Percentiles rank a stretch among this genome's conserved stretches.
These are phyloP conservation scores for Calendula officinalis DNA, from an alignment of 129 eudicot species.

Conservation along the genomic window DNA sequence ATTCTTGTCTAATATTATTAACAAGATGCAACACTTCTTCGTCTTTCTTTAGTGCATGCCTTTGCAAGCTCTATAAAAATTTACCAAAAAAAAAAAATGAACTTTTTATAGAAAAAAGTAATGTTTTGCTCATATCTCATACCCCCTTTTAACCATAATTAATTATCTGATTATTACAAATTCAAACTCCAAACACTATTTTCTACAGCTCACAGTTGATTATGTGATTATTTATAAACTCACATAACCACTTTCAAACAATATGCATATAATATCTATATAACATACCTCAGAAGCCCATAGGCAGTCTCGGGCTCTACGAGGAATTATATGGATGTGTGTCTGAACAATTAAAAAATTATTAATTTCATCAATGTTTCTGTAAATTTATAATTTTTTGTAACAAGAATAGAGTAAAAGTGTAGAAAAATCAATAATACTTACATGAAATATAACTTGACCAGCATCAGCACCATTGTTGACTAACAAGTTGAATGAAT, in stretches of 20 bases:
- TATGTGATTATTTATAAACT: neutral
- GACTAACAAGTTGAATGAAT: constrained; percentile 88
- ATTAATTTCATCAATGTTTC: constrained; percentile 2
- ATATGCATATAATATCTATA: neutral
- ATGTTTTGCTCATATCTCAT: neutral
- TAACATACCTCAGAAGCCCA: constrained; percentile 93
- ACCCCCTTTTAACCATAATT: neutral
- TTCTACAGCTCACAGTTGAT: neutral
- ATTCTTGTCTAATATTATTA: constrained; percentile 51
- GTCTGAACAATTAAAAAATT: constrained; percentile 49
- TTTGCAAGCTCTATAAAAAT: constrained; percentile 56
- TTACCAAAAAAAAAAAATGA: neutral
- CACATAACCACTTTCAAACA: constrained; percentile 1
- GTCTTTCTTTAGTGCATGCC: constrained; percentile 64
- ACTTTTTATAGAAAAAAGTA: too few species aligned
- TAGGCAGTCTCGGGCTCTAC: constrained; percentile 79
- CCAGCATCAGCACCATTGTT: constrained; percentile 95
- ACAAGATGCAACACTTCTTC: constrained; percentile 68
- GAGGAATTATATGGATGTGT: constrained; percentile 91
- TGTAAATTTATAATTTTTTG: neutral
- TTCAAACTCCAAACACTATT: neutral
- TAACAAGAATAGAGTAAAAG: neutral
- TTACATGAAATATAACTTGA: constrained; percentile 93
- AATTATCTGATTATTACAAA: neutral
- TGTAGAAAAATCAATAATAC: constrained; percentile 20